These are phyloP conservation scores for Phalaenopsis aphrodite DNA, from an alignment of 106 monocot species.

Conservation along the genomic window DNA sequence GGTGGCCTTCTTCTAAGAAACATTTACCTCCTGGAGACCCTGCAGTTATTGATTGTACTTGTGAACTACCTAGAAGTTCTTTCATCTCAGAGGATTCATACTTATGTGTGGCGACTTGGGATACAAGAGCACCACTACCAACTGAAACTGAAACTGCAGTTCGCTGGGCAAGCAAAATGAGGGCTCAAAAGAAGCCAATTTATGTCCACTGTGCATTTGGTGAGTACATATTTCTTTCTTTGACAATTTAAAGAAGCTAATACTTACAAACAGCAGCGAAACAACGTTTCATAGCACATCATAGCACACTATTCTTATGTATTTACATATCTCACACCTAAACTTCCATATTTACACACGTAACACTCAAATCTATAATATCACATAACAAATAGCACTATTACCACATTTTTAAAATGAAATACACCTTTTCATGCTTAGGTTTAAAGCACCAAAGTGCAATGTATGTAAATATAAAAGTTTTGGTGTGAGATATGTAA, in stretches of 20 bases:
- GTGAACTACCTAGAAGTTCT: slow-evolving; percentile 60
- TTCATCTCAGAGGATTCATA: slow-evolving; percentile 36
- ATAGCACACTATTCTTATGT: too few relatives aligned
- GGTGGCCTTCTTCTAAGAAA: slow-evolving; percentile 49
- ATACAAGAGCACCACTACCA: slow-evolving; percentile 56
- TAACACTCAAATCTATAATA: too few relatives aligned
- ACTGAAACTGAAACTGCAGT: slow-evolving; percentile 65
- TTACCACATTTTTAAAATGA: too few relatives aligned
- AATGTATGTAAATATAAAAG: too few relatives aligned
- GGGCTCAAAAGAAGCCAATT: slow-evolving; percentile 47
- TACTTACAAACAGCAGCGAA: not conserved
- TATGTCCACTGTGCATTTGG: slow-evolving; percentile 86
- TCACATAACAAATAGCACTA: too few relatives aligned
- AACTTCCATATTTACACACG: too few relatives aligned
- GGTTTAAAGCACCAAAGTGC: too few relatives aligned
- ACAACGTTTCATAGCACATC: too few relatives aligned
- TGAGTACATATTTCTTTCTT: slow-evolving; percentile 15
- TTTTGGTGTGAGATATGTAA: too few relatives aligned
- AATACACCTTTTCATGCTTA: too few relatives aligned
- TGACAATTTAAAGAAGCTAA: not conserved
- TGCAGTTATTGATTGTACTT: slow-evolving; percentile 87
- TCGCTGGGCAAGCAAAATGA: slow-evolving; percentile 49
- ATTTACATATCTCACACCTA: too few relatives aligned
- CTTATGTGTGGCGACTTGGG: slow-evolving; percentile 69
- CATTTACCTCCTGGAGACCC: slow-evolving; percentile 58